Percentiles rank a stretch among this genome's conserved stretches.
Evolutionary conservation across 495 filamentous ascomycete genomes (phyloP).

Genomic region (Trichoderma reesei): DNA sequence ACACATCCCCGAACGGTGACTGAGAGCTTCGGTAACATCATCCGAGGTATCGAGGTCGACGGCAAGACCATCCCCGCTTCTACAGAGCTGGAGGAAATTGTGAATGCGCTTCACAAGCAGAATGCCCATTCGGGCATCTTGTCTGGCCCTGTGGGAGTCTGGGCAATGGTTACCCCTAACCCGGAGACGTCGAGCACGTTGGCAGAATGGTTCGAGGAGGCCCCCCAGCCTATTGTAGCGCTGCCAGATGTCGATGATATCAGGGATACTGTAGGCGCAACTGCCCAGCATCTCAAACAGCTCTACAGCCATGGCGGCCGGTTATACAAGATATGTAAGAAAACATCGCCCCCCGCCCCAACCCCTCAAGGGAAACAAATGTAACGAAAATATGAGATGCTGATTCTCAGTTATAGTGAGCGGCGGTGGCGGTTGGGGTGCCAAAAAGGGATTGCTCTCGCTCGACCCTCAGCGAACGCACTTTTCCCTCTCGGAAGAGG

Average conservation of each 20-base stretch:
- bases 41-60: conserved; percentile 53
- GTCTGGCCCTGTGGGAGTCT: conserved; percentile 50
- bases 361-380: background rate
- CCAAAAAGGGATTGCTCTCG: conserved; percentile 73
- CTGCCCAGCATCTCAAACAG: conserved; percentile 17
- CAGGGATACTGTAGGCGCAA: conserved; percentile 7
- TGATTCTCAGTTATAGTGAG: conserved; percentile 43
- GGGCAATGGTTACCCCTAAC: conserved; percentile 60
- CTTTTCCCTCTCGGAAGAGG: conserved; percentile 17
- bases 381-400: background rate
- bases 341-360: background rate
- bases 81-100: conserved; percentile 57
- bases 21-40: conserved; percentile 70
- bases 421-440: conserved; percentile 85
- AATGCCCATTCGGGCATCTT: conserved; percentile 14
- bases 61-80: conserved; percentile 54
- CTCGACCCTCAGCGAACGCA: conserved; percentile 59
- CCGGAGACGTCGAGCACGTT: conserved; percentile 13
- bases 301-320: conserved; percentile 37
- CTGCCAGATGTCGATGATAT: conserved; percentile 11
- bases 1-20: conserved; percentile 54
- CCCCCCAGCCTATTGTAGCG: background rate
- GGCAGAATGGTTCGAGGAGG: conserved; percentile 12
- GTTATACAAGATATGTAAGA: conserved; percentile 51
- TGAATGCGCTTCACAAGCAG: conserved; percentile 38